Evolutionary conservation across 352 stramenopile species (phyloP), one percentile per base, ranked within the genome.

Genomic region (Pythium angustatum): DNA sequence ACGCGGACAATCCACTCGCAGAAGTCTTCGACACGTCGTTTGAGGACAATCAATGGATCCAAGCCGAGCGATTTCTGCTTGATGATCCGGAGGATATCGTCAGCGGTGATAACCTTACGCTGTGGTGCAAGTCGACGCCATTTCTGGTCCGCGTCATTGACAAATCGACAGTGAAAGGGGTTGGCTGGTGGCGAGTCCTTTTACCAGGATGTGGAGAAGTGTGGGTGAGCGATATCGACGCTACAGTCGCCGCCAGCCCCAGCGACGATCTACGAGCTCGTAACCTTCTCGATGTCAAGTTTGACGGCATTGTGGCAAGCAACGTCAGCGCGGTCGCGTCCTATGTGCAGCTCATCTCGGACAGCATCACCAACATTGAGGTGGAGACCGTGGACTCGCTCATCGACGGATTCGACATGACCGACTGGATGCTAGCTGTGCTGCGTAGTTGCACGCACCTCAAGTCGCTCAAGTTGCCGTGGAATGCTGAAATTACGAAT

Each of bases 341-440:
- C 15, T 26, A 41, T 5, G 1, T 55, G 10, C 28, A 21, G 17
- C 30, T 55, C 2, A n/a, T 55, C 3, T 6, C 12, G 17, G 8
- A 8, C 14, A 2, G 14, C 0, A 11, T 55, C 1, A 9, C 26
- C 15, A 55, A 30, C 19, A 34, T 55, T 27, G 30, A 38, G 30
- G 27, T 55, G 3, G 27, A 34, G 19, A 52, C 48, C 40, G 5
- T 12, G 28, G 2, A 8, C 44, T 10, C 22, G 3, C 15, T 40
- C 4, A 8, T 15, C 7, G 22, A 51, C 44, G 21, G 6, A n/a
- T 51, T 55, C 28, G 48, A 55, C 19, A 55, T 55, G 48, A 55
- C 48, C 28, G 48, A 55, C 28, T 55, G 48, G 48, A 34, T 19
- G 6, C 17, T 9, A 26, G 17, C 17, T 21, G 17, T 55, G 48